Conservation (phyloP, 305 asterid genomes). For the Fraxinus floribunda region DNA sequence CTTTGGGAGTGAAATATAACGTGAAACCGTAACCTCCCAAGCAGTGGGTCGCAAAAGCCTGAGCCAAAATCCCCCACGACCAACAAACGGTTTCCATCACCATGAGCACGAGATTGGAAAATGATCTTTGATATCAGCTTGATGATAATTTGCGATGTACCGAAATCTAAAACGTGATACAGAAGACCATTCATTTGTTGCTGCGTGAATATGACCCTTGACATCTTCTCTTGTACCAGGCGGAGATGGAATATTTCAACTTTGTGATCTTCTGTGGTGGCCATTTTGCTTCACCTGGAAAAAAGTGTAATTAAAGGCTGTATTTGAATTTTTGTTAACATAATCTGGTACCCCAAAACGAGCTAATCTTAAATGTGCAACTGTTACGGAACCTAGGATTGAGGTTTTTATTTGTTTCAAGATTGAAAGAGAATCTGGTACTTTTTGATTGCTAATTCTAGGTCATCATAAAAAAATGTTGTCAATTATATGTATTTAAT, state of each 20-base stretch:
- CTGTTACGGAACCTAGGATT: constrained; percentile 18
- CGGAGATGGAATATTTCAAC: not conserved
- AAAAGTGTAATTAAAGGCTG: constrained; percentile 15
- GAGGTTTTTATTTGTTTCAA: constrained; percentile 10
- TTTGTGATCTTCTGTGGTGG: not conserved
- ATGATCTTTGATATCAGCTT: constrained; percentile 35
- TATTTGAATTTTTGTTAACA: not conserved
- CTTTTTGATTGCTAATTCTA: constrained; percentile 22
- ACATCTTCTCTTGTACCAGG: not conserved
- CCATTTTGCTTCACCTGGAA: not conserved
- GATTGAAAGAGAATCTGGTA: constrained; percentile 22
- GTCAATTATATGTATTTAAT: not conserved
- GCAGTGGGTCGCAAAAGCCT: not conserved
- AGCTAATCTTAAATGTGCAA: constrained; percentile 5
- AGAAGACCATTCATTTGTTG: not conserved
- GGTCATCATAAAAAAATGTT: constrained; percentile 22
- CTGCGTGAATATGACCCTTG: not conserved
- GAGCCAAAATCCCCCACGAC: constrained; percentile 28
- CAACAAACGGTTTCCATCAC: constrained; percentile 35
- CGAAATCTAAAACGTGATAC: not conserved
- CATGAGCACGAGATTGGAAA: constrained; percentile 25
- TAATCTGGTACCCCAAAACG: constrained; percentile 33
- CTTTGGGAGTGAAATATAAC: no score
- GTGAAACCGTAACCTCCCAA: not conserved
- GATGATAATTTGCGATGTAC: not conserved